Evolutionary conservation across 805 yeast genomes (phyloP), one percentile per base, ranked within the genome.

Genomic region (Debaryomyces castellii): DNA sequence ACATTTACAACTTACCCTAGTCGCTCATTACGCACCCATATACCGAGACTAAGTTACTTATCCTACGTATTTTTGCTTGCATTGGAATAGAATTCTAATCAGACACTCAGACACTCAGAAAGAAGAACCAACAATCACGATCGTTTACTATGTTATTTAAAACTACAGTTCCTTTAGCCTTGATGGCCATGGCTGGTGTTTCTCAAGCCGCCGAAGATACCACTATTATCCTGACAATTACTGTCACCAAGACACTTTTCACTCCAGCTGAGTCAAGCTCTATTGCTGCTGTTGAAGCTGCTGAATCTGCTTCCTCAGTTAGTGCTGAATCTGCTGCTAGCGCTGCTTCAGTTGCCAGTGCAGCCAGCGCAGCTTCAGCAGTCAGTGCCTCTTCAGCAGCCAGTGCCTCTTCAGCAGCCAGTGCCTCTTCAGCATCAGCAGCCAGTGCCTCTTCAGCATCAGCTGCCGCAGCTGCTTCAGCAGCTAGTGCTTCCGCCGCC

Each of bases 201-300:
- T 53, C 56, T 30, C 53, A 45, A 10, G 61, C 52, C 6, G 62
- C 51, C 6, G 71, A 73, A 24, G 71, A 73, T 28, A 71, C 78
- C 39, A 75, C 80, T 45, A 59, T 71, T 23, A 50, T 60, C 23
- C 56, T 71, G 44, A 77, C 81, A 23, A 53, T 77, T 47, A 76
- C 81, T 20, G 61, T 74, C 47, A 76, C 81, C 39, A 61, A 63
- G 43, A 77, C 81, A 23, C 42, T 74, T 38, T 67, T 73, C 55
- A 64, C 78, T 24, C 80, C 81, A 27, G 65, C 69, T 45, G 77
- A 77, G 58, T 66, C 74, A 42, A 58, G 58, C 3, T 66, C 71
- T 46, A 46, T 52, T 17, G 55, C 57, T 16, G 48, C 53, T 6
- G 45, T 47, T 4, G 51, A 47, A 22, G 47, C 55, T 8, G 44